A percentile compares a stretch with the other conserved stretches of the same genome.
Conservation (phyloP, 768 basidiomycete species). For the Russula vinacea region DNA sequence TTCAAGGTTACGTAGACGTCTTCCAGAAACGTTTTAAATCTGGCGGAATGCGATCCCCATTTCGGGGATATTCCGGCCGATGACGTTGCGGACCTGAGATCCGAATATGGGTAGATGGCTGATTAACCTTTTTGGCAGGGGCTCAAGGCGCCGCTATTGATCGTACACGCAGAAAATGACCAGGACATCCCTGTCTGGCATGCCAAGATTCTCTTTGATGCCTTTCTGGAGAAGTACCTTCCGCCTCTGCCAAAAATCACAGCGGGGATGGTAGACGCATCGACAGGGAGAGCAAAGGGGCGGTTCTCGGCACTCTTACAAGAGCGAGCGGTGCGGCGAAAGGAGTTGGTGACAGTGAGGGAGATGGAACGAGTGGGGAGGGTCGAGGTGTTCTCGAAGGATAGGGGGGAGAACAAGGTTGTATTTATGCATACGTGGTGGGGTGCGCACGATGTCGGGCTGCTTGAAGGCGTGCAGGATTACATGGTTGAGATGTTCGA, state of each 20-base stretch:
- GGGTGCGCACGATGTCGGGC: slow-evolving; percentile 60
- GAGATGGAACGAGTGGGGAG: slow-evolving; percentile 50
- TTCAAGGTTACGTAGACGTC: slow-evolving; percentile 9
- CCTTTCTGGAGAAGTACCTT: slow-evolving; percentile 60
- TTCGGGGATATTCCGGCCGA: slow-evolving; percentile 3
- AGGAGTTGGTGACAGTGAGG: slow-evolving; percentile 45
- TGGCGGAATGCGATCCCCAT: not conserved
- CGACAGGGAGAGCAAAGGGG: slow-evolving; percentile 44
- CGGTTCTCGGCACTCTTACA: slow-evolving; percentile 41
- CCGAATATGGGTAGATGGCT: not conserved
- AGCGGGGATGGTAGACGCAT: slow-evolving; percentile 33
- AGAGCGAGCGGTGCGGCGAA: slow-evolving; percentile 42
- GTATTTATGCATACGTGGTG: slow-evolving; percentile 54
- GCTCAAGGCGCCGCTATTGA: slow-evolving; percentile 63
- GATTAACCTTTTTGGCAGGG: slow-evolving; percentile 41
- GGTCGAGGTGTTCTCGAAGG: slow-evolving; percentile 51
- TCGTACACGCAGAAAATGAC: slow-evolving; percentile 76
- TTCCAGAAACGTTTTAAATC: not conserved
- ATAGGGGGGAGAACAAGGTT: slow-evolving; percentile 43
- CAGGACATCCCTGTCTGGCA: slow-evolving; percentile 69
- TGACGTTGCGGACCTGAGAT: not conserved
- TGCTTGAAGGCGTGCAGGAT: slow-evolving; percentile 69
- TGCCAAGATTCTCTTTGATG: slow-evolving; percentile 62
- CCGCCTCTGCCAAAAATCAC: slow-evolving; percentile 41
- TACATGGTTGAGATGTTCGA: slow-evolving; percentile 38